These are phyloP conservation scores for Kuraishia molischiana DNA, from an alignment of 805 yeast genomes.

Conservation along the genomic window DNA sequence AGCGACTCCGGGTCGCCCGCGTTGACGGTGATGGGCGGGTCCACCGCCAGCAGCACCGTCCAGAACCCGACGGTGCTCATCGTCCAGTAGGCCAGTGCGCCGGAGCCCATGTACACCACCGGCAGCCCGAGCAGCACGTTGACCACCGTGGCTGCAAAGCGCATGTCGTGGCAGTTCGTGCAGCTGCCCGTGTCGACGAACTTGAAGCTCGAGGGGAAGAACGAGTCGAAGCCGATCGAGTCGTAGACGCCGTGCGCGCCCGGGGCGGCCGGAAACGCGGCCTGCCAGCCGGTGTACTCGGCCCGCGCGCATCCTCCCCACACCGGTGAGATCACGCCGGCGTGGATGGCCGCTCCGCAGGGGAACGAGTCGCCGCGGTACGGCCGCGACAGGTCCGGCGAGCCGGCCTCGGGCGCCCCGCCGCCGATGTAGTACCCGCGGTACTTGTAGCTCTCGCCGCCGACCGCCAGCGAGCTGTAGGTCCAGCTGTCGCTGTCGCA, in stretches of 20 bases:
- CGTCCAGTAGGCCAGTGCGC: slow-evolving; percentile 51
- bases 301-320: slow-evolving; percentile 74
- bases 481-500: slow-evolving; percentile 75
- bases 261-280: slow-evolving; percentile 31
- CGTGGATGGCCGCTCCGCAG: slow-evolving; percentile 85
- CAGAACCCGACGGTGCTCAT: slow-evolving; percentile 63
- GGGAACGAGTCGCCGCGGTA: slow-evolving; percentile 86
- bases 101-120: slow-evolving; percentile 38
- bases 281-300: slow-evolving; percentile 43
- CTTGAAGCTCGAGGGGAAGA: slow-evolving; percentile 65
- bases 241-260: slow-evolving; percentile 47
- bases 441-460: slow-evolving; percentile 57
- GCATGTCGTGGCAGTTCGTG: slow-evolving; percentile 60
- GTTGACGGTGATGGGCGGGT: slow-evolving; percentile 63
- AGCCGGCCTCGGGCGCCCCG: slow-evolving; percentile 25
- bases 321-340: slow-evolving; percentile 65
- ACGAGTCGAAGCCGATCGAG: slow-evolving; percentile 52
- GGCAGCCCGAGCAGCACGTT: slow-evolving; percentile 60
- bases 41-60: slow-evolving; percentile 68
- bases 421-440: slow-evolving; percentile 74
- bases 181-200: slow-evolving; percentile 50
- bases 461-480: slow-evolving; percentile 68
- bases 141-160: slow-evolving; percentile 42
- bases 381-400: slow-evolving; percentile 37
- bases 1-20: slow-evolving; percentile 41